Conservation (phyloP, 177 flowering plant genomes). For the Tripterygium wilfordii region DNA sequence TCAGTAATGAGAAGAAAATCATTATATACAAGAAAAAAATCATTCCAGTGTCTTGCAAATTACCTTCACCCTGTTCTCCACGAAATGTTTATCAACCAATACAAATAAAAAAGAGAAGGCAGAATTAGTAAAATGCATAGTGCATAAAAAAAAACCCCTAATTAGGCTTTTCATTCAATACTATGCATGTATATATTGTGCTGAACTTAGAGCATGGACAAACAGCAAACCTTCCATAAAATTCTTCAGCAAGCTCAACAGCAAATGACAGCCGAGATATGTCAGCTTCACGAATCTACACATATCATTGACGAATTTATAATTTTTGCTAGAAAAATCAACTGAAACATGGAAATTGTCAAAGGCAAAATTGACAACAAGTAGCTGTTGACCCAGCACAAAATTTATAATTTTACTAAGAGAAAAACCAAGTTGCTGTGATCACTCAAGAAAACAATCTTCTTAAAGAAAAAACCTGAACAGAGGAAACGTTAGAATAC, state of each 20-base stretch:
- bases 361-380: too few species aligned
- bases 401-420: too few species aligned
- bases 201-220: not conserved
- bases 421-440: too few species aligned
- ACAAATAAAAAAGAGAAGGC: slow-evolving; percentile 25
- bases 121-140: slow-evolving; percentile 17
- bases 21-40: not conserved
- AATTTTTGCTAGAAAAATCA: not conserved
- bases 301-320: not conserved
- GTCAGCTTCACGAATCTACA: slow-evolving; percentile 97
- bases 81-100: slow-evolving; percentile 10
- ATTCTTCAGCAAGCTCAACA: slow-evolving; percentile 99
- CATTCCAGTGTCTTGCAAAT: slow-evolving; percentile 6
- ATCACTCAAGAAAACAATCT: too few species aligned
- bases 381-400: too few species aligned
- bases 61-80: slow-evolving; percentile 87
- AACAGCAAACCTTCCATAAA: slow-evolving; percentile 80
- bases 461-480: too few species aligned
- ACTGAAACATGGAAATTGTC: not conserved
- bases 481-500: too few species aligned
- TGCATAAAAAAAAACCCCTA: not conserved
- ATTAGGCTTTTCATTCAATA: not conserved
- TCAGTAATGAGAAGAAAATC: slow-evolving; percentile 3
- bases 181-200: not conserved
- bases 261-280: slow-evolving; percentile 97